phyloP scores from a whole-genome alignment of 164 flowering plant species.

The Chloranthus sessilifolius region DNA sequence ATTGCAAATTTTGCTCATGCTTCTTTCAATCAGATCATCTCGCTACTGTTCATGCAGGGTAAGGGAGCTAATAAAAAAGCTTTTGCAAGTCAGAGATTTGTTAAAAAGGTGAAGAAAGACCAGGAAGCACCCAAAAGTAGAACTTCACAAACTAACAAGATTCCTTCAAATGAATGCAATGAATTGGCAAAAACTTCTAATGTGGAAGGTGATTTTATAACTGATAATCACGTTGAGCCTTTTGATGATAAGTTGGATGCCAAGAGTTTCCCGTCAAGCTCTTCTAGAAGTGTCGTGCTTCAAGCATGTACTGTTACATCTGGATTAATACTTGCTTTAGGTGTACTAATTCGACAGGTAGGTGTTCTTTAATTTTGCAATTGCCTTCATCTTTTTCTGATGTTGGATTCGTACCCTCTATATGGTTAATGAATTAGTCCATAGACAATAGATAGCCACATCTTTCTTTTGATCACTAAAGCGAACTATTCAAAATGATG shows the following conservation, averaged over 20 bases:
- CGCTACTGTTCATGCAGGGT: constrained; percentile 22
- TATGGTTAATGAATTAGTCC: no score
- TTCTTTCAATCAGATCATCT: not conserved
- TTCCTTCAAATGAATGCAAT: constrained; percentile 13
- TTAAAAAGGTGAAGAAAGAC: constrained; percentile 30
- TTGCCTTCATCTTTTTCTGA: not conserved
- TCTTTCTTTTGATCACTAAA: no score
- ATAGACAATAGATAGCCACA: no score
- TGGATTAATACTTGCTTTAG: constrained; percentile 52
- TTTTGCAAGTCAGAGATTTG: constrained; percentile 37
- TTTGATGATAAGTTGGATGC: constrained; percentile 16
- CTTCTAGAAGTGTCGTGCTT: constrained; percentile 60
- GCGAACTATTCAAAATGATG: no score
- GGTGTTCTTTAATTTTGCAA: not conserved
- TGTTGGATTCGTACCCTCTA: no score
- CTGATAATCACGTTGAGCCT: constrained; percentile 12
- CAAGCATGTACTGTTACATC: constrained; percentile 72
- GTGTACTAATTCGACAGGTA: constrained; percentile 69
- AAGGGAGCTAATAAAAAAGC: constrained; percentile 21
- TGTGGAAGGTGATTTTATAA: constrained; percentile 13
- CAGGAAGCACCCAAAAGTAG: constrained; percentile 15
- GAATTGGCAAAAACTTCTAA: constrained; percentile 11
- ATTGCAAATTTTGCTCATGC: not conserved
- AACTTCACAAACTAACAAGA: constrained; percentile 10
- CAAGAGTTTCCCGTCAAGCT: constrained; percentile 9